Base-by-base conservation (phyloP, 1,139 yeast species). In the Pichia sp. region DNA sequence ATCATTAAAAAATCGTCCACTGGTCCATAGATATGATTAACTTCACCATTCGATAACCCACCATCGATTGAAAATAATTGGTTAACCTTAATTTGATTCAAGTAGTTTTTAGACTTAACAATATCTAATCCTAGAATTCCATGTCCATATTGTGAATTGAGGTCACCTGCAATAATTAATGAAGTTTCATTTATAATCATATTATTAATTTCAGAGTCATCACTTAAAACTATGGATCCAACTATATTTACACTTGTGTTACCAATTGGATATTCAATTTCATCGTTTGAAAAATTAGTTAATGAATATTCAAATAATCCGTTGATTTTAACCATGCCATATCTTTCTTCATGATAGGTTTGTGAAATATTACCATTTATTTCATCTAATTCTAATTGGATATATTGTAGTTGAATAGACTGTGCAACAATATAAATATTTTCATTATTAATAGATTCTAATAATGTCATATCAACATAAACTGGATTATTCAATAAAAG, bases 271-370 rank as follows among this genome's bases (percentile, higher is more conserved):
- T 53, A 38, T 2, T 52, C 45, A 16, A 55, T 43, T 15, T 62
- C 57, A 22, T 50, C 40, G 41, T 62, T 55, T 0, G 92, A 69
- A 61, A 85, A 87, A 62, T 89, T 88, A 4, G 77, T 68, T 43
- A 82, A 68, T 0, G 88, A 80, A 65, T 83, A 92, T 66, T 92
- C 97, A 62, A 90, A 87, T 39, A 92, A 60, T 2, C 95, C 94
- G 62, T 85, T 84, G 47, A 89, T 60, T 7, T 64, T 60, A 34
- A 52, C 39, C 13, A 30, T 26, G 16, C 38, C 44, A 32, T 48
- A 26, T 7, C 45, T 45, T 16, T 38, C 38, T n/a, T 34, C 42
- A 15, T 27, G 23, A 24, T 25, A 11, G 13, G 39, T 39, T 11
- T 43, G 29, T 20, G 54, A 42, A 30, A 44, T 44, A 25, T 52